Evolutionary conservation across 2,329 filamentous ascomycete species (phyloP), one percentile per base, ranked within the genome.

Genomic region (Fusarium domesticum): DNA sequence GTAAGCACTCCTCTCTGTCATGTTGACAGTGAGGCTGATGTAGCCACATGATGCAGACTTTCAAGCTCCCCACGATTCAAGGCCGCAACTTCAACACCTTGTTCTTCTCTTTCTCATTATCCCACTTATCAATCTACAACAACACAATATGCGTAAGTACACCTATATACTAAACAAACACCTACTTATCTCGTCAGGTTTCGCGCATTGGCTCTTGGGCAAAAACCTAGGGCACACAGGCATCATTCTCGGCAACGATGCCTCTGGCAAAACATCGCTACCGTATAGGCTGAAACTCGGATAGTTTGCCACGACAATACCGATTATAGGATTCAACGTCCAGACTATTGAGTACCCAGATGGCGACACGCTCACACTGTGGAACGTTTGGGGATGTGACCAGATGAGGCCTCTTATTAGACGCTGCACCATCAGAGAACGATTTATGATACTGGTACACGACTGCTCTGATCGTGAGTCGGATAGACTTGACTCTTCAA

Each of bases 291-390:
- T 96, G 71, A 95, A 95, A 80, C 82, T 96, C 61, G 87, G 89
- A 69, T 84, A 95, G 77, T 87, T 89, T 65, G 89, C 96, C 64
- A 93, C 89, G 62, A 95, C 90, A 51, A 95, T 96, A 64, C 91
- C 91, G 51, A 96, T 91, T 57, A 93, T 96, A 65, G 91, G 85
- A 48, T 96, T 96, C 75, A 96, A 96, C 64, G 88, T 96, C 51
- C 91, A 96, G 72, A 87, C 83, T 3, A 84, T 91, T 0, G 50
- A 56, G 2, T 46, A 53, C 33, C 25, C 48, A 0, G 41, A 53
- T 35, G 51, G 55, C 5, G 47, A 46, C 6, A 56, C 52, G 10
- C 44, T 64, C 2, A 56, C 53, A 0, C 36, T 64, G 2, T 64
- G 62, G 62, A 60, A 64, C 16, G 43, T 63, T 7, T 62, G 62